Evolutionary conservation across 2,329 filamentous ascomycete genomes (phyloP).

Genomic region (Penicillium sp.): DNA sequence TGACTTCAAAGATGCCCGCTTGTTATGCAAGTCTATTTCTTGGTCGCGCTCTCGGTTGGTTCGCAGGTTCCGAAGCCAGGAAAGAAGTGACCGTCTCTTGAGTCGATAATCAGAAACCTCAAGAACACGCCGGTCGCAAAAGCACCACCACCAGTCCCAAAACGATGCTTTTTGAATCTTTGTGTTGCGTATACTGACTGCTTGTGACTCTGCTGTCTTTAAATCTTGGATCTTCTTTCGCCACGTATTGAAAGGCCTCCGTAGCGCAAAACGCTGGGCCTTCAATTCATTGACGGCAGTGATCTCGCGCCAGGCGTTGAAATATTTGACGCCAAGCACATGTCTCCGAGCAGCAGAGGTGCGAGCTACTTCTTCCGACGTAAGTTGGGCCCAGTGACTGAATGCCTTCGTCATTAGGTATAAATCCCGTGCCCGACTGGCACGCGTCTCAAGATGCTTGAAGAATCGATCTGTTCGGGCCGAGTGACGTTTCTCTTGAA

Average conservation of each 20-base stretch:
- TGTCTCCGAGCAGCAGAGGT: constrained; percentile 62
- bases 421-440: constrained; percentile 55
- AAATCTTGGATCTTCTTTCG: constrained; percentile 36
- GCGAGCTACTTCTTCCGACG: constrained; percentile 56
- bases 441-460: constrained; percentile 50
- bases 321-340: constrained; percentile 60
- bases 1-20: constrained; percentile 21
- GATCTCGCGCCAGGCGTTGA: constrained; percentile 60
- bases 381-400: constrained; percentile 59
- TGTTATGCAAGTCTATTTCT: constrained; percentile 31
- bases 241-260: constrained; percentile 50
- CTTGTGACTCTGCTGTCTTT: constrained; percentile 29
- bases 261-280: constrained; percentile 44
- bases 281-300: constrained; percentile 53
- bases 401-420: constrained; percentile 58
- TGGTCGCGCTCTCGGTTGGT: constrained; percentile 34
- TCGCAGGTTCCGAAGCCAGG: constrained; percentile 35
- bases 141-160: constrained; percentile 40
- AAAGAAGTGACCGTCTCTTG: constrained; percentile 35
- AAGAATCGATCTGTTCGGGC: constrained; percentile 48
- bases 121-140: constrained; percentile 38
- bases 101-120: constrained; percentile 37
- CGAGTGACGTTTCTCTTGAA: constrained; percentile 35
- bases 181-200: constrained; percentile 23
- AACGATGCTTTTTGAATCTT: constrained; percentile 30